Percentiles rank a stretch among this genome's conserved stretches.
These are phyloP conservation scores for Tephrocybe sp. DNA, from an alignment of 768 basidiomycete species.

Conservation along the genomic window DNA sequence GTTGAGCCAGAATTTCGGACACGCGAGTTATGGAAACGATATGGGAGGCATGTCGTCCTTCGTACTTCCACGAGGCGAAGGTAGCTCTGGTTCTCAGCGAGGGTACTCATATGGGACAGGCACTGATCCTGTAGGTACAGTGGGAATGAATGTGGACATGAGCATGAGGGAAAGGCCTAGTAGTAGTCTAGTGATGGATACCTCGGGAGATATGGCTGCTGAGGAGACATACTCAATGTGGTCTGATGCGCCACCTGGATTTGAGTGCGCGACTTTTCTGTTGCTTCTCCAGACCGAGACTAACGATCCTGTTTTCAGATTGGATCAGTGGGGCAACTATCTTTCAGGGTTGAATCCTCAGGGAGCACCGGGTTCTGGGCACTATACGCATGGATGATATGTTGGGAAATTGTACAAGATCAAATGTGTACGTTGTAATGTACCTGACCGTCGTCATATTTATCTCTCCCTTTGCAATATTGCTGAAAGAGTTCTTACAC, in stretches of 20 bases:
- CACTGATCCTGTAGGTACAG: neutral
- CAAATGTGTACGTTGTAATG: neutral
- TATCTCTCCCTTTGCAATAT: too few species aligned
- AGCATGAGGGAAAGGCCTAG: constrained; percentile 2
- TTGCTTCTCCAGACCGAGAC: neutral
- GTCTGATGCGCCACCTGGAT: constrained; percentile 60
- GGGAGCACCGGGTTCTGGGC: neutral
- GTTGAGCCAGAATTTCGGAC: neutral
- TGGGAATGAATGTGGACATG: neutral
- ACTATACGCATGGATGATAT: constrained; percentile 1
- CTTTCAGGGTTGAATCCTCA: constrained; percentile 32
- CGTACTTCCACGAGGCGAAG: neutral
- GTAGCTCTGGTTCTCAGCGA: neutral
- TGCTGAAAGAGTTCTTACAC: too few species aligned
- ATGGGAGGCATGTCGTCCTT: constrained; percentile 5
- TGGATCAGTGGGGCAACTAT: constrained; percentile 45
- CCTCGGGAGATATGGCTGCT: neutral
- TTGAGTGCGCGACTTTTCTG: constrained; percentile 47
- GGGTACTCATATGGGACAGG: neutral
- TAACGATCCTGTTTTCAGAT: constrained; percentile 22
- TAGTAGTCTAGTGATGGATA: neutral
- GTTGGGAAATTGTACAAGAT: neutral
- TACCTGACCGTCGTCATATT: too few species aligned
- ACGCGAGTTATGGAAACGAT: neutral
- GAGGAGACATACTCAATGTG: constrained; percentile 62